Conservation (phyloP, 2,329 filamentous ascomycete species). For the Trichoderma sp. region DNA sequence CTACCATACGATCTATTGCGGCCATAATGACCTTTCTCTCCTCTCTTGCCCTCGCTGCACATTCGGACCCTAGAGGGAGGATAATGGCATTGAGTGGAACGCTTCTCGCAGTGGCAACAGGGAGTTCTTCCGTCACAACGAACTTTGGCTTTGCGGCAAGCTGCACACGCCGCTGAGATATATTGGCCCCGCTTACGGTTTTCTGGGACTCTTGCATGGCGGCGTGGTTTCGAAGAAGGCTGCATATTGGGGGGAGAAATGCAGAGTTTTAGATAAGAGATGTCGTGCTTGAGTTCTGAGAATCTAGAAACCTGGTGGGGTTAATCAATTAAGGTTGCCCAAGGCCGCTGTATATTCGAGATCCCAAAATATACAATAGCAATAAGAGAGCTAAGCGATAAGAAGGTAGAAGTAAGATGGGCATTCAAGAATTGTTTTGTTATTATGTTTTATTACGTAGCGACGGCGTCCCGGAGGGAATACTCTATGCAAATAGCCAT, state of each 20-base stretch:
- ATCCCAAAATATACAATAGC: neutral
- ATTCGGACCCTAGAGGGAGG: neutral
- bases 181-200: neutral
- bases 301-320: neutral
- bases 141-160: neutral
- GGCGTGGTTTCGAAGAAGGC: neutral
- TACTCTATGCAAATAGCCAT: neutral
- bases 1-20: neutral
- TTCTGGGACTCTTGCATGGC: neutral
- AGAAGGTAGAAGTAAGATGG: neutral
- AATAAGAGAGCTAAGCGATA: neutral
- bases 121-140: neutral
- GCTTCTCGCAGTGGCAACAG: neutral
- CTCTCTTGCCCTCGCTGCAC: neutral
- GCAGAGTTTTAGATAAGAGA: neutral
- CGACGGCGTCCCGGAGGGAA: neutral
- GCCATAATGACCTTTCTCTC: neutral
- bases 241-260: neutral
- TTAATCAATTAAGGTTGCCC: neutral
- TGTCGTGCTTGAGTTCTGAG: neutral
- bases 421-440: neutral
- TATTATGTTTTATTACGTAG: neutral
- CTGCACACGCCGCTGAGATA: neutral
- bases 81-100: neutral
- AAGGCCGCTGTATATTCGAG: neutral